Evolutionary conservation across 805 yeast species (phyloP).

Genomic region (Barnettozyma sucrosica): DNA sequence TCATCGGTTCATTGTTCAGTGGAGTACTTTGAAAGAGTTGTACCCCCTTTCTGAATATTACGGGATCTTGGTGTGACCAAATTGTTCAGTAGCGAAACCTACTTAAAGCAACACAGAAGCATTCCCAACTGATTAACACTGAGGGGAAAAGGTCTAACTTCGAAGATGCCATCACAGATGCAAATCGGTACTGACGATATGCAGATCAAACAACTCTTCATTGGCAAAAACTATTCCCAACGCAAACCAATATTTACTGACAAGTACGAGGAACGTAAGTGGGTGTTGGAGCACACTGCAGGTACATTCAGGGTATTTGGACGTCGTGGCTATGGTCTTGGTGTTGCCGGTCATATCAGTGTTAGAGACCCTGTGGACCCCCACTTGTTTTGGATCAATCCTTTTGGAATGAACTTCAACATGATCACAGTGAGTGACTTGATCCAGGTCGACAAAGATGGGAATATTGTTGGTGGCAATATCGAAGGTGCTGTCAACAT

Average conservation of each 20-base stretch:
- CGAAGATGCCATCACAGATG: neutral
- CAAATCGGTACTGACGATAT: neutral
- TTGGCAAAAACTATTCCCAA: neutral
- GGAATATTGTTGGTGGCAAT: conserved; percentile 58
- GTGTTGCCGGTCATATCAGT: conserved; percentile 85
- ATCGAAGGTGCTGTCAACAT: conserved; percentile 46
- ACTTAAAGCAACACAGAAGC: neutral
- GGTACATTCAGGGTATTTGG: conserved; percentile 81
- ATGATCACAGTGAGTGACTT: conserved; percentile 53
- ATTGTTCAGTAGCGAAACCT: neutral
- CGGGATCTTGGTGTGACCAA: conserved; percentile 65
- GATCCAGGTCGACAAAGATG: conserved; percentile 59
- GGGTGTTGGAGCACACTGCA: conserved; percentile 69
- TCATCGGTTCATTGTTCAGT: conserved; percentile 83
- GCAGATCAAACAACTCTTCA: neutral
- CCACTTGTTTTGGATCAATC: conserved; percentile 85
- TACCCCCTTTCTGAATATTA: conserved; percentile 64
- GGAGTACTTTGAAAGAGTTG: conserved; percentile 55
- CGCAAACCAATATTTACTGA: conserved; percentile 33
- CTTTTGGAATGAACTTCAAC: conserved; percentile 69
- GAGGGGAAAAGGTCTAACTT: too few species aligned
- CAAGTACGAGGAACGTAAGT: conserved; percentile 43
- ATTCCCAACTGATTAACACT: neutral
- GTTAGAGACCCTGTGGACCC: conserved; percentile 78
- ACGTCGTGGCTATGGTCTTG: conserved; percentile 76